Evolutionary conservation across 495 filamentous ascomycete genomes (phyloP).

Genomic region (Podospora australis): DNA sequence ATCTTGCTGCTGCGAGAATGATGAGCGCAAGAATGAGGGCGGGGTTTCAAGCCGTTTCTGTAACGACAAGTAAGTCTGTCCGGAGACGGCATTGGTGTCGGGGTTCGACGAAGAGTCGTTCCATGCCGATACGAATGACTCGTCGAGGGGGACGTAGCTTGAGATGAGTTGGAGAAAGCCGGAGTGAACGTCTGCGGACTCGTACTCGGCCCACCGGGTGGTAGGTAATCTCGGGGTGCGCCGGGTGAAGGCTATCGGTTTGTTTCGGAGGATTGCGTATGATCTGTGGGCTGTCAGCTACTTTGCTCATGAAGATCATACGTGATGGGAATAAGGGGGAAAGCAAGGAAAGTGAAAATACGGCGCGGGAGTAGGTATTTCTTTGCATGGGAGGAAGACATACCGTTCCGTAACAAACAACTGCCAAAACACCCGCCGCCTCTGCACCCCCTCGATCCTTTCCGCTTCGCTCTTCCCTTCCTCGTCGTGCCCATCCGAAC

Average conservation of each 20-base stretch:
- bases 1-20: no score
- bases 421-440: constrained; percentile 53
- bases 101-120: not conserved
- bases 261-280: constrained; percentile 44
- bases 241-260: constrained; percentile 44
- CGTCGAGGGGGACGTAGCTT: not conserved
- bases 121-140: not conserved
- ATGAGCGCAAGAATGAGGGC: no score
- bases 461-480: not conserved
- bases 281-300: constrained; percentile 10
- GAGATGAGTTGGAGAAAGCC: constrained; percentile 37
- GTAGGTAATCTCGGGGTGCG: constrained; percentile 39
- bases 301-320: not conserved
- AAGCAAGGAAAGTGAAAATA: no score
- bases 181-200: not conserved
- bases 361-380: no score
- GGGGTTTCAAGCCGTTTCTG: no score
- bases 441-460: not conserved
- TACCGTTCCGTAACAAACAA: constrained; percentile 55
- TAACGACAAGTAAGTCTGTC: not conserved
- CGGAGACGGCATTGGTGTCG: not conserved
- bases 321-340: no score
- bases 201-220: not conserved
- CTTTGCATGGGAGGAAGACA: constrained; percentile 12
- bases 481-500: constrained; percentile 20